Conservation (phyloP, 1,284 basidiomycete species). For the Melampsora americana region DNA sequence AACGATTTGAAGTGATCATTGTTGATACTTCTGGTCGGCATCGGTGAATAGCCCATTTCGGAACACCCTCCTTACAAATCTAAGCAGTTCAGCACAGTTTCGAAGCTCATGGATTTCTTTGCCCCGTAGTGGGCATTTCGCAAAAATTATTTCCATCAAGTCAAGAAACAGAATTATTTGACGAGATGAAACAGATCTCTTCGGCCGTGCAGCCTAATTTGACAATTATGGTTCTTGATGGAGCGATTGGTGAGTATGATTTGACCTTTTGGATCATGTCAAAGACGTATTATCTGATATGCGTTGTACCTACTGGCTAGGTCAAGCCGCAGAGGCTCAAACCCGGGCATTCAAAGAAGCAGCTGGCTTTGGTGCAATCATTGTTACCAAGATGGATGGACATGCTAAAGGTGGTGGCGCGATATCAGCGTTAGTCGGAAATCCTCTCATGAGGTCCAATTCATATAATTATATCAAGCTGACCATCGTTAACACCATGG, state of each 20-base stretch:
- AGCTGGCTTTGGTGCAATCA: conserved; percentile 95
- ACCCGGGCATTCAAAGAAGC: conserved; percentile 96
- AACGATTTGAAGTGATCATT: conserved; percentile 96
- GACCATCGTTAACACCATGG: not conserved
- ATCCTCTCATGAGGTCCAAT: not conserved
- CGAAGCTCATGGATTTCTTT: not conserved
- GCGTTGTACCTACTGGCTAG: conserved; percentile 56
- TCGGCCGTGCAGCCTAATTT: conserved; percentile 77
- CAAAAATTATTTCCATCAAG: conserved; percentile 56
- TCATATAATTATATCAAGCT: conserved; percentile 43
- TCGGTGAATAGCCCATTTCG: conserved; percentile 41
- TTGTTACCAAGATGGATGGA: conserved; percentile 99
- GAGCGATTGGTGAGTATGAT: conserved; percentile 52
- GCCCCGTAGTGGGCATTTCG: not conserved
- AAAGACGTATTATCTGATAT: not conserved
- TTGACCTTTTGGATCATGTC: conserved; percentile 28
- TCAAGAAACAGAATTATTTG: conserved; percentile 93
- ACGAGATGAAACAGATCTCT: conserved; percentile 97
- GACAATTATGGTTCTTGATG: conserved; percentile 58
- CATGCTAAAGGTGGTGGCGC: conserved; percentile 99
- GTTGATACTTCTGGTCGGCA: conserved; percentile 98
- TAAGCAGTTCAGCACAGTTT: not conserved
- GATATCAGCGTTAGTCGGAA: conserved; percentile 80
- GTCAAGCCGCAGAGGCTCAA: conserved; percentile 96
- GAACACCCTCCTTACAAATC: not conserved